phyloP scores from a whole-genome alignment of 176 grass and related monocot genomes.

The Aegilops umbellulata region DNA sequence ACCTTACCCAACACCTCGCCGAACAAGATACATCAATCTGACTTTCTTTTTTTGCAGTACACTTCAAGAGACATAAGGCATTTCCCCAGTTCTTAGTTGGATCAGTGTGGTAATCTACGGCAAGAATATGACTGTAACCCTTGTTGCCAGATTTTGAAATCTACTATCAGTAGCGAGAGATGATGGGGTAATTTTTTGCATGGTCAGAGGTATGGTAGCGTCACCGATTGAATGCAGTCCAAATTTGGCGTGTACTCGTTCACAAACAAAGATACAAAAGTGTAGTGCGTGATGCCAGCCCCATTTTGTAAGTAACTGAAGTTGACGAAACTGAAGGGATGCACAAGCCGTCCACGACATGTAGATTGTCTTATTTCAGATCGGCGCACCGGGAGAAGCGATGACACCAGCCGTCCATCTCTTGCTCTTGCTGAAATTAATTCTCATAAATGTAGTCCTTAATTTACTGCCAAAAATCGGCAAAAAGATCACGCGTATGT shows the following conservation, averaged over 20 bases:
- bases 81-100: neutral
- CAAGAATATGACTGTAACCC: neutral
- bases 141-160: neutral
- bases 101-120: neutral
- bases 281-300: neutral
- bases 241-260: neutral
- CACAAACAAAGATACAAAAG: neutral
- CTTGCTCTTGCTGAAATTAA: neutral
- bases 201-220: neutral
- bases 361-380: neutral
- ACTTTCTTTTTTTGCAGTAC: neutral
- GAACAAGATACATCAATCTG: neutral
- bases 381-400: neutral
- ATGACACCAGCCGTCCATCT: neutral
- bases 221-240: neutral
- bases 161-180: neutral
- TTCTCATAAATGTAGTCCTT: too few species aligned
- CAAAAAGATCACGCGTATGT: neutral
- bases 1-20: neutral
- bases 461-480: too few species aligned
- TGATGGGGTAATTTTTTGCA: neutral
- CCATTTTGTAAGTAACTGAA: neutral
- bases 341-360: neutral
- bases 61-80: neutral
- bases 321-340: neutral